Base-by-base conservation (phyloP, 2,329 filamentous ascomycete species). In the Cyphellophora europaea region DNA sequence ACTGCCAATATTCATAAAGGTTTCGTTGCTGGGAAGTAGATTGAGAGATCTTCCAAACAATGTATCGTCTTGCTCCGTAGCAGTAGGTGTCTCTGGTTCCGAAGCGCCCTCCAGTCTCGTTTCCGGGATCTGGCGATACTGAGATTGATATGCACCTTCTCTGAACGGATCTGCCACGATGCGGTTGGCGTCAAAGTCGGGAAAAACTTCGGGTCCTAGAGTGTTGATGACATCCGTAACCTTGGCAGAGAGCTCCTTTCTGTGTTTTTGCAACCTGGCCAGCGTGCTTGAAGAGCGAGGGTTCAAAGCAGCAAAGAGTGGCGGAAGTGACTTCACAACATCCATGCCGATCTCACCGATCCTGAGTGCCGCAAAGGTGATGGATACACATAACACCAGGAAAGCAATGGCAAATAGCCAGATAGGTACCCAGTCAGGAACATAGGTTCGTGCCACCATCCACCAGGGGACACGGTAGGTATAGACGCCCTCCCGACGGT, bases 301-400 rank as follows among this genome's bases (percentile, higher is more conserved):
- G 50, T 82, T 82, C 51, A 96, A 71, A 45, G 84, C 91, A 19
- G 95, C 69, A 30, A 93, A 67, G 6, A 98, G 73, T 5, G 91
- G 91, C 6, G 86, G 77, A 11, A 98, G 72, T 0, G 89, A 96
- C 62, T 96, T 98, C 64, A 91, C 67, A 37, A 98, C 95, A 54
- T 98, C 91, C 87, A 98, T 95, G 34, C 89, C 91, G n/a, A 93
- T 81, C 62, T 98, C 91, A 30, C 91, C 91, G 47, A 96, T 93
- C 8, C 91, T 81, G 34, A 98, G 77, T 5, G 91, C 86, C 4
- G 87, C 88, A 57, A 93, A 95, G 0, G 88, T 95, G 49, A 95
- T 82, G 15, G 78, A 73, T 5, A 88, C 82, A 67, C 94, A 94
- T 46, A 93, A 65, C 31, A 85, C 69, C 64, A 84, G 79, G 32